These are phyloP conservation scores for Sporothrix phasma DNA, from an alignment of 2,329 filamentous ascomycete genomes.

Conservation along the genomic window DNA sequence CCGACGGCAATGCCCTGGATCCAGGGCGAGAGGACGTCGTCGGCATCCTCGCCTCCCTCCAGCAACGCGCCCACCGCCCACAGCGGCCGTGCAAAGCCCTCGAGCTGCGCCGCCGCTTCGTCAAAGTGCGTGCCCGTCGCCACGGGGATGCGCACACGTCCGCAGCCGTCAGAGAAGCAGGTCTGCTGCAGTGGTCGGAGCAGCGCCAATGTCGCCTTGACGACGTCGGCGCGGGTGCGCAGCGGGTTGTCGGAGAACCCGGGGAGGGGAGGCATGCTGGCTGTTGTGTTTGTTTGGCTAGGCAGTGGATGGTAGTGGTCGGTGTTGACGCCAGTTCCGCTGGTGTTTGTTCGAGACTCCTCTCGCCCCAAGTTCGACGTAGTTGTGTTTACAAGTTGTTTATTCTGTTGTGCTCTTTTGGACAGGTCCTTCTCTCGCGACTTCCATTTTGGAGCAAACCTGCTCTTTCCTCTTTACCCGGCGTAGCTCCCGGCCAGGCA, in stretches of 20 bases:
- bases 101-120: slow-evolving; percentile 35
- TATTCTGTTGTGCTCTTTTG: neutral
- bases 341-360: no score
- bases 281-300: neutral
- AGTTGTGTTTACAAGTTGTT: neutral
- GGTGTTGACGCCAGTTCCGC: neutral
- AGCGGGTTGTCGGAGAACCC: slow-evolving; percentile 36
- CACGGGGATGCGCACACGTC: slow-evolving; percentile 29
- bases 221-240: slow-evolving; percentile 27
- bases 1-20: slow-evolving; percentile 25
- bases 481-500: neutral
- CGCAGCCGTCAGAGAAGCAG: slow-evolving; percentile 28
- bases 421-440: neutral
- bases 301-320: no score
- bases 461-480: neutral
- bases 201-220: slow-evolving; percentile 28
- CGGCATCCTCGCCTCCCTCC: neutral
- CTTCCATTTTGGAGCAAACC: neutral
- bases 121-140: slow-evolving; percentile 34
- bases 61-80: slow-evolving; percentile 21
- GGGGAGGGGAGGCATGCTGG: slow-evolving; percentile 30
- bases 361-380: no score
- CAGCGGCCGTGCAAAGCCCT: slow-evolving; percentile 34
- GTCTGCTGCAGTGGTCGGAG: slow-evolving; percentile 24
- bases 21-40: slow-evolving; percentile 23